These are phyloP conservation scores for Podospora pseudoanserina DNA, from an alignment of 495 filamentous ascomycete species.

Conservation along the genomic window DNA sequence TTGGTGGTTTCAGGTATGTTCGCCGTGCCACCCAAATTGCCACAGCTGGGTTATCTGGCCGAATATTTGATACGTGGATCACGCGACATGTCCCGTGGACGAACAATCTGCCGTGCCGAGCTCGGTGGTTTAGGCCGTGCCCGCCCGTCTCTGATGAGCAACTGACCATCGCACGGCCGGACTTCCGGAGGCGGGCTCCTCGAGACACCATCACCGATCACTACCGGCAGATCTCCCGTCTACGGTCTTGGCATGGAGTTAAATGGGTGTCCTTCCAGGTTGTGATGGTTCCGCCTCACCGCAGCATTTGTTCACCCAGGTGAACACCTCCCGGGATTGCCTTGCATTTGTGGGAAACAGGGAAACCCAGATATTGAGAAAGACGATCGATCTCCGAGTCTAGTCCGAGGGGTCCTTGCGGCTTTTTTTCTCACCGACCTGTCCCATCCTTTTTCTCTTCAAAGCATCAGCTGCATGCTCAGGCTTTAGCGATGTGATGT, in stretches of 20 bases:
- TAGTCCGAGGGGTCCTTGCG: slow-evolving; percentile 2
- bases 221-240: slow-evolving; percentile 17
- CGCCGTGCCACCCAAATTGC: background rate
- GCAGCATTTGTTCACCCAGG: background rate
- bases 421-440: slow-evolving; percentile 4
- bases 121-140: background rate
- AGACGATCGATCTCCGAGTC: slow-evolving; percentile 3
- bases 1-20: background rate
- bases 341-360: background rate
- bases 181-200: background rate
- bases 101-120: background rate
- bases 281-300: background rate
- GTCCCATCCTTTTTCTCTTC: background rate
- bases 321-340: background rate
- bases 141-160: background rate
- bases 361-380: background rate
- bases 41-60: background rate
- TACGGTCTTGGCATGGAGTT: background rate
- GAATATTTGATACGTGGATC: background rate
- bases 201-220: background rate
- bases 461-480: background rate
- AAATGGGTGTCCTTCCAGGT: background rate
- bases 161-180: background rate
- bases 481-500: background rate
- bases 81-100: background rate